Evolutionary conservation across 805 yeast species (phyloP), one percentile per base, ranked within the genome.

Genomic region (Spathaspora passalidarum): DNA sequence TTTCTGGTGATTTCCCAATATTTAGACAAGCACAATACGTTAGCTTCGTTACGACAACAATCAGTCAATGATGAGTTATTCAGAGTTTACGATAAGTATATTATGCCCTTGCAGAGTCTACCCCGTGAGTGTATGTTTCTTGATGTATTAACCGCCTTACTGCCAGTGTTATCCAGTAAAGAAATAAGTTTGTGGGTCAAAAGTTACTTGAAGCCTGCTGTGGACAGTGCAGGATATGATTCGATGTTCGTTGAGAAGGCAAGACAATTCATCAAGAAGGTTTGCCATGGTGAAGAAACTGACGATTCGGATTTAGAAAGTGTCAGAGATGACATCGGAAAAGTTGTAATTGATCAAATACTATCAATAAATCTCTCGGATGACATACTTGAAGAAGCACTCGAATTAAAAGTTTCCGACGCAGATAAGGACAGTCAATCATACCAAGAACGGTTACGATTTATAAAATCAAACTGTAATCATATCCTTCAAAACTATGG

Each of bases 191-290:
- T 57, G 34, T 84, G 88, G 87, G 66, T 79, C 40, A 62, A 66
- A 22, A 66, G 74, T 29, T 74, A 79, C 47, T 54, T 73, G 10
- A 64, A 65, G 10, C 77, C 79, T 0, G 81, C 85, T 0, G 63
- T 81, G 3, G 83, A 82, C 53, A 78, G 85, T 29, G 82, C 84
- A 0, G 84, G 86, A 2, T 66, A 63, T 43, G 72, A 68, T 45
- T 53, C 69, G n/a, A 56, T 55, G 6, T 64, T 76, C 47, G 71
- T 72, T 9, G 53, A 51, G 9, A 62, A 63, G 40, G 44, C 69
- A 9, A 49, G 71, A 40, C 53, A 50, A 9, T 61, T 71, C 20
- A 54, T 72, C 4, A 36, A 34, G 16, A 54, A 55, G 2, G 41
- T 66, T 8, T 47, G 51, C 11, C 49, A 56, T 26, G 35, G 44